Conservation (phyloP, 2,329 filamentous ascomycete genomes). For the Aspergillus cejpii region DNA sequence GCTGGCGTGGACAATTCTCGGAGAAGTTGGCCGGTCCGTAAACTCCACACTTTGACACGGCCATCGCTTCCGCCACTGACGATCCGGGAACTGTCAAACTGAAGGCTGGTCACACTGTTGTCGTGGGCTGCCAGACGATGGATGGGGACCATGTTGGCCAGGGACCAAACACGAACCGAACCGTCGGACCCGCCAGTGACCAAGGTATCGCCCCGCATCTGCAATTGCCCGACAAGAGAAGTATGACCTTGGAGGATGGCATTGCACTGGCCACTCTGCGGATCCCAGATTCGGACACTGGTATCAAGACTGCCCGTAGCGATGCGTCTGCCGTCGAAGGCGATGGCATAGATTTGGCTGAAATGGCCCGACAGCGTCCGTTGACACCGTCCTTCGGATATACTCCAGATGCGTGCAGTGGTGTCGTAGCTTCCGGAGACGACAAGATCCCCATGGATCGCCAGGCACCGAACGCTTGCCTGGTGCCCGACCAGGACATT, state of each 20-base stretch:
- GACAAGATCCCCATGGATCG: conserved; percentile 92
- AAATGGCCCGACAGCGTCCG: conserved; percentile 90
- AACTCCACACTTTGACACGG: conserved; percentile 97
- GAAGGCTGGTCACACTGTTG: conserved; percentile 94
- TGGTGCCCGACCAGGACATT: conserved; percentile 93
- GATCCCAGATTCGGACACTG: conserved; percentile 95
- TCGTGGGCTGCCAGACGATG: conserved; percentile 94
- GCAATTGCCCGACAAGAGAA: conserved; percentile 88
- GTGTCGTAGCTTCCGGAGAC: conserved; percentile 99
- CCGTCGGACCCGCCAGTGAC: conserved; percentile 96
- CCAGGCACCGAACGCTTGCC: conserved; percentile 87
- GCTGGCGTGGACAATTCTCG: conserved; percentile 85
- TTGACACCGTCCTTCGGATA: conserved; percentile 86
- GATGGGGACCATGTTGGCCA: conserved; percentile 83
- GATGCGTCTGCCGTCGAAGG: conserved; percentile 88
- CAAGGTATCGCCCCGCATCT: conserved; percentile 89
- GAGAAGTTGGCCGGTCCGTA: conserved; percentile 83
- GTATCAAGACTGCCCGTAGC: conserved; percentile 95
- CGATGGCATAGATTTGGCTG: conserved; percentile 97
- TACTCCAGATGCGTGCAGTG: conserved; percentile 94
- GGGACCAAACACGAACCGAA: conserved; percentile 91
- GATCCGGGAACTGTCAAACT: conserved; percentile 92
- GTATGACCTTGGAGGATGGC: conserved; percentile 95
- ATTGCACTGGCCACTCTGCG: conserved; percentile 74
- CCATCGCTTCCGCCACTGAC: conserved; percentile 95